Evolutionary conservation across 2,329 filamentous ascomycete species (phyloP), one percentile per base, ranked within the genome.

Genomic region (Talaromyces funiculosus): DNA sequence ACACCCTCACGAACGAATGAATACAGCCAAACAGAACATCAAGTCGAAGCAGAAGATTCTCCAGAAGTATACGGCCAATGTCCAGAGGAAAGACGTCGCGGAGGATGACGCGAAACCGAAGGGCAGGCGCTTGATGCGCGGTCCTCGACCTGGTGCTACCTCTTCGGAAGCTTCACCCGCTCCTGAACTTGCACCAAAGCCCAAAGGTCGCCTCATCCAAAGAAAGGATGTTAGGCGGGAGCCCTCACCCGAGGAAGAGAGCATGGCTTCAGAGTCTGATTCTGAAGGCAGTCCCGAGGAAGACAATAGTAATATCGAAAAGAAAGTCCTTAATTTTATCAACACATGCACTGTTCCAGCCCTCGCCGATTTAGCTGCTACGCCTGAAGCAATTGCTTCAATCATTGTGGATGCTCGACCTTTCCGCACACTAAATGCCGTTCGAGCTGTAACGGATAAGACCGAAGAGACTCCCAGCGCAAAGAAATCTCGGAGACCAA

Each of bases 331-430:
- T 29, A 82, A 86, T 7, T 95, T 92, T 68, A 86, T 99, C 73
- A 97, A 97, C 69, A 85, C 81, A 0, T 94, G 90, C 71, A 85
- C 86, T 4, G 78, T 85, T 9, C 83, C 87, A 37, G 90, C 93
- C 61, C 83, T 99, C 43, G 85, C 89, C 1, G 92, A 96, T 66
- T 87, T 97, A 63, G 90, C 90, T 0, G 87, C 86, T 33, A 86
- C 89, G 62, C 87, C 88, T 37, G 83, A 88, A 65, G 84, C 86
- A 5, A 81, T 87, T 51, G 86, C 92, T 1, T 81, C 87, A 45
- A 75, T 85, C 14, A 82, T 97, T 59, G 77, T 96, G 10, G 83
- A 84, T 1, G 82, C 89, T 63, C 86, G 90, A 9, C 93, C 93
- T 0, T 97, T 96, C 71, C 72, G 71, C 3, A 81, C 77, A 47